Evolutionary conservation across 345 rosid species (phyloP), one percentile per base, ranked within the genome.

Genomic region (Eucalyptus sideroxylon): DNA sequence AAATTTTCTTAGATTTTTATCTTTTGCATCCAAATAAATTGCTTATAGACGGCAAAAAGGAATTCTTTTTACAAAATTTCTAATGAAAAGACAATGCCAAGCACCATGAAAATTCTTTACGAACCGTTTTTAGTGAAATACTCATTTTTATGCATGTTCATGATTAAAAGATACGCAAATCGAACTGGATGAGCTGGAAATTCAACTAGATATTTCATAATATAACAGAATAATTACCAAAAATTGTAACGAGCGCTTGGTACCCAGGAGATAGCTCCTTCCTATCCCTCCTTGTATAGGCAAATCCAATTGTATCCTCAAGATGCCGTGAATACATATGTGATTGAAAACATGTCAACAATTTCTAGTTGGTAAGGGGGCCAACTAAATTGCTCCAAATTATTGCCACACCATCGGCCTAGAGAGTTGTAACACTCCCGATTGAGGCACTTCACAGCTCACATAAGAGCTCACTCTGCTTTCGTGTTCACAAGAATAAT

Each of bases 351-450:
- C 4, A 27, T 27, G 16, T 27, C 15, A 27, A 60, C 15, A 60
- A 27, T 3, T 27, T 11, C 0, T 0, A 60, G n/a, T 60, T 27
- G 31, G 31, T 60, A 3, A 26, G 31, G 14, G 16, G 6, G 31
- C 15, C n/a, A 27, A 27, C n/a, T 60, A 12, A 59, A 56, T 23
- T 56, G 60, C 60, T 56, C 11, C 27, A 56, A 56, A 56, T 65
- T 4, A 65, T n/a, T n/a, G 77, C 9, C 37, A n/a, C 37, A 15
- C 3, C 77, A 65, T 30, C 6, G 77, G 21, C 37, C 72, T 6
- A 30, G 72, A 62, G 72, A 30, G 3, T 65, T 65, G 31, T 7
- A 4, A 30, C 77, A 15, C 11, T 65, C 77, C 7, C 21, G 8
- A 7, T 65, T 65, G 40, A 65, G 77, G 77, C 40, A 65, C 37